Percentiles rank a stretch among this genome's conserved stretches.
phyloP scores from a whole-genome alignment of 192 early-diverging fungal genomes.

The Coemansia sp. region DNA sequence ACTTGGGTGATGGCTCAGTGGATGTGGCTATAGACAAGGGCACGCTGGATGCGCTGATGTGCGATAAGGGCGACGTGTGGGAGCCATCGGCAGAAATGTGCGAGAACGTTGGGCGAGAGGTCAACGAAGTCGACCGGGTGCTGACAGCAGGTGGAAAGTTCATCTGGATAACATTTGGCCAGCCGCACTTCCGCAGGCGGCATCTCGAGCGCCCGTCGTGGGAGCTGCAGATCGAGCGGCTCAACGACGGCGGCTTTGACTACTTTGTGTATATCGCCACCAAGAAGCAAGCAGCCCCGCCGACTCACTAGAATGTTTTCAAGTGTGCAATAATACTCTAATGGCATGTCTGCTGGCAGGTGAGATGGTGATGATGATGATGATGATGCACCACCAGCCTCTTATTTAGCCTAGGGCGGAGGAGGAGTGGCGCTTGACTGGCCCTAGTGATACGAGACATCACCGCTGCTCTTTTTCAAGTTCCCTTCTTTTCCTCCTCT shows the following conservation, averaged over 20 bases:
- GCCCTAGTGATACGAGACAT: background rate
- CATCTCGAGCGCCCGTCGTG: constrained; percentile 70
- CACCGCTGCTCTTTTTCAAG: background rate
- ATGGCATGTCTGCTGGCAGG: background rate
- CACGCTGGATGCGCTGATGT: constrained; percentile 90
- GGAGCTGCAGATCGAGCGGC: constrained; percentile 66
- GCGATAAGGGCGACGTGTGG: constrained; percentile 85
- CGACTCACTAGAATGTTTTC: background rate
- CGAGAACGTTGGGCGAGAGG: constrained; percentile 65
- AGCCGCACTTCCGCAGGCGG: constrained; percentile 83
- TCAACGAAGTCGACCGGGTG: constrained; percentile 76
- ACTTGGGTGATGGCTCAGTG: constrained; percentile 63
- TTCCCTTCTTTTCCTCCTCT: background rate
- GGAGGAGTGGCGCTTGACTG: constrained; percentile 1
- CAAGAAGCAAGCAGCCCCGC: constrained; percentile 41
- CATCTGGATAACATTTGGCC: constrained; percentile 89
- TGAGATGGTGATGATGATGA: too few relatives aligned
- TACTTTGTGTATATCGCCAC: constrained; percentile 74
- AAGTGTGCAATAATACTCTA: too few relatives aligned
- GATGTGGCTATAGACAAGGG: constrained; percentile 88
- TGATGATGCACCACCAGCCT: background rate
- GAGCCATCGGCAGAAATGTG: constrained; percentile 74
- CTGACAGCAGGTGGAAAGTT: constrained; percentile 77
- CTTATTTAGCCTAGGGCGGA: constrained; percentile 4
- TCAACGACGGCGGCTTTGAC: constrained; percentile 74